phyloP scores from a whole-genome alignment of 257 asterid species.

The Capsicum pubescens region DNA sequence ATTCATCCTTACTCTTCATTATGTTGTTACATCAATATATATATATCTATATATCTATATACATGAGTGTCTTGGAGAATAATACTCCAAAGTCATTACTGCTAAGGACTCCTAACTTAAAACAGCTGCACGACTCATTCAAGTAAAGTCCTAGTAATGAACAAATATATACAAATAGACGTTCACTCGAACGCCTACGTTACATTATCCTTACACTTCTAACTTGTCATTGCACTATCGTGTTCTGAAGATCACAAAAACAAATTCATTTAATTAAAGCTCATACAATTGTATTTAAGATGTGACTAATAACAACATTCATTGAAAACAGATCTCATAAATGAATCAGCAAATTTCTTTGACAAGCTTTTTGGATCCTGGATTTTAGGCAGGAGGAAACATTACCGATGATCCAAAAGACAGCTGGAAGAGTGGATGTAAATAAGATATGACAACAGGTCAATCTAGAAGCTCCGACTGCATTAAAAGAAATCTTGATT shows the following conservation, averaged over 20 bases:
- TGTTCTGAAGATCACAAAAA: slow-evolving; percentile 31
- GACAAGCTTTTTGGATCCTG: slow-evolving; percentile 56
- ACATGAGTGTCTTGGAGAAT: no score
- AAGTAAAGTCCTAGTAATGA: no score
- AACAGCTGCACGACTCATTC: no score
- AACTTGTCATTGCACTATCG: slow-evolving; percentile 77
- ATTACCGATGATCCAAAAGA: slow-evolving; percentile 58
- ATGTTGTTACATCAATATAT: no score
- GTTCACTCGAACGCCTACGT: no score
- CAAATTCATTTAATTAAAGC: not conserved
- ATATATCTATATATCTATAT: no score
- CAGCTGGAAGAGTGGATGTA: slow-evolving; percentile 78
- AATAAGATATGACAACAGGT: slow-evolving; percentile 61
- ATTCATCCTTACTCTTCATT: no score
- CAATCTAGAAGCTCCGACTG: slow-evolving; percentile 78
- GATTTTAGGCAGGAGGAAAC: slow-evolving; percentile 63
- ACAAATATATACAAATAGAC: no score
- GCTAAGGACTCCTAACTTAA: no score
- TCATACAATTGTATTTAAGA: not conserved
- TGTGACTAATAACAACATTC: slow-evolving; percentile 54
- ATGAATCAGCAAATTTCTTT: slow-evolving; percentile 84
- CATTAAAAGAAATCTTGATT: slow-evolving; percentile 58
- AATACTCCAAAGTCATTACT: no score
- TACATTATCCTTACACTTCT: slow-evolving; percentile 33
- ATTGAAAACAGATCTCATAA: slow-evolving; percentile 88